These are phyloP conservation scores for Cokeromyces recurvatus DNA, from an alignment of 371 early-diverging fungal species.

Conservation along the genomic window DNA sequence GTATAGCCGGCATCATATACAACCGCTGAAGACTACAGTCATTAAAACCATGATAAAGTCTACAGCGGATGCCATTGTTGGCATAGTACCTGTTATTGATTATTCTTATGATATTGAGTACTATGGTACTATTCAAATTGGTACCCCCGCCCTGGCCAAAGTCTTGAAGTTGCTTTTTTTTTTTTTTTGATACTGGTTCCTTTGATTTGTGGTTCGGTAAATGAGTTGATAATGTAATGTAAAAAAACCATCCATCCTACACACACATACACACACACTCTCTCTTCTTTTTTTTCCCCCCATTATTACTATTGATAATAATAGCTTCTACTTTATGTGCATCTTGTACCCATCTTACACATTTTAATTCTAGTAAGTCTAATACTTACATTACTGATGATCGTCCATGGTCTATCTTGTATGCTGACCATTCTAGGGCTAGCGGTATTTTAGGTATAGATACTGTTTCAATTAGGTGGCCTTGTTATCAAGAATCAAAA, in stretches of 20 bases:
- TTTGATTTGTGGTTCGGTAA: constrained; percentile 40
- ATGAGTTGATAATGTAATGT: not conserved
- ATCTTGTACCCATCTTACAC: constrained; percentile 26
- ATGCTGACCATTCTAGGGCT: constrained; percentile 43
- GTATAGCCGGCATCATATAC: too few species aligned
- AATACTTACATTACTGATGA: constrained; percentile 38
- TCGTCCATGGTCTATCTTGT: constrained; percentile 38
- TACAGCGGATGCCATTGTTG: too few species aligned
- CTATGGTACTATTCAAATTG: constrained; percentile 70
- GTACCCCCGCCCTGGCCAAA: constrained; percentile 79
- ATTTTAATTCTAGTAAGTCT: constrained; percentile 35
- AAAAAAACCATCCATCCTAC: too few species aligned
- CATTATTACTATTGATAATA: not conserved
- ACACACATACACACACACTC: too few species aligned
- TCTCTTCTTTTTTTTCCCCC: too few species aligned
- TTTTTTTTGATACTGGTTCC: constrained; percentile 87
- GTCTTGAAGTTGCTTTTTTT: constrained; percentile 75
- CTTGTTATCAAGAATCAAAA: constrained; percentile 16
- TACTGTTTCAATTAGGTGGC: constrained; percentile 19
- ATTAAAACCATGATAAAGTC: too few species aligned
- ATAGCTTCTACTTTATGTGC: constrained; percentile 28
- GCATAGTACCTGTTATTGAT: constrained; percentile 16
- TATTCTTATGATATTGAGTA: constrained; percentile 42
- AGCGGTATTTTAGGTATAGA: constrained; percentile 24
- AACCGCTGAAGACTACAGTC: too few species aligned